Percentiles rank a stretch among this genome's conserved stretches.
Conservation (phyloP, 139 green algal genomes). For the Tetraselmis chui region DNA sequence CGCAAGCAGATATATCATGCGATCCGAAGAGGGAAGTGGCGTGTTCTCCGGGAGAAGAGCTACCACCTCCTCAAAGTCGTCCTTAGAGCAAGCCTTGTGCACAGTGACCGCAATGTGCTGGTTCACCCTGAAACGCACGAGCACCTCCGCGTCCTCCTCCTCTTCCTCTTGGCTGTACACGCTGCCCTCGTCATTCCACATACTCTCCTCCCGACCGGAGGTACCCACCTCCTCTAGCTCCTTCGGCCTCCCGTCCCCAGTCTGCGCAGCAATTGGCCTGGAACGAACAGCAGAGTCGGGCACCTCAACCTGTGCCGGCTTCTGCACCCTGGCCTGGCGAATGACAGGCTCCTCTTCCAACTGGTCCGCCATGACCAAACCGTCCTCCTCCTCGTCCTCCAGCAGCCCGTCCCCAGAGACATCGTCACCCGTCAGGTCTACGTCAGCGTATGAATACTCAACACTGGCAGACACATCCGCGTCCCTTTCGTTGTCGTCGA, state of each 20-base stretch:
- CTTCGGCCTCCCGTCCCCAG: too few species aligned
- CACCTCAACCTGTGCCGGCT: background rate
- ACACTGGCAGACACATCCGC: background rate
- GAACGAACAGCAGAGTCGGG: too few species aligned
- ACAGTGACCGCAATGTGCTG: constrained; percentile 1
- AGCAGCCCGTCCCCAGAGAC: background rate
- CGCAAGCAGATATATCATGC: constrained; percentile 60
- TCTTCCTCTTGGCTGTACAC: background rate
- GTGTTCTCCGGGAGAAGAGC: constrained; percentile 53
- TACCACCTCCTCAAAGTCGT: constrained; percentile 62
- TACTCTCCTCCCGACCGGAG: background rate
- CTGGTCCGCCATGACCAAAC: background rate
- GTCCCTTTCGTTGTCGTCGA: background rate
- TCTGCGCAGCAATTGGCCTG: too few species aligned
- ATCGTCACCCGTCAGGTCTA: background rate
- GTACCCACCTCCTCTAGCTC: background rate
- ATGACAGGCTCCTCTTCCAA: background rate
- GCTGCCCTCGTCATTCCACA: background rate
- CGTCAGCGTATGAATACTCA: background rate
- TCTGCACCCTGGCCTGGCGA: background rate
- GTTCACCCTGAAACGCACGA: constrained; percentile 13
- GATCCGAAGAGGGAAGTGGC: constrained; percentile 50
- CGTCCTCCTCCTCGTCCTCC: background rate
- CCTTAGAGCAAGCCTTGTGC: constrained; percentile 32
- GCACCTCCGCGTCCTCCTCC: constrained; percentile 6